Evolutionary conservation across 352 stramenopile species (phyloP).

Genomic region (Thalassiosira hispida): DNA sequence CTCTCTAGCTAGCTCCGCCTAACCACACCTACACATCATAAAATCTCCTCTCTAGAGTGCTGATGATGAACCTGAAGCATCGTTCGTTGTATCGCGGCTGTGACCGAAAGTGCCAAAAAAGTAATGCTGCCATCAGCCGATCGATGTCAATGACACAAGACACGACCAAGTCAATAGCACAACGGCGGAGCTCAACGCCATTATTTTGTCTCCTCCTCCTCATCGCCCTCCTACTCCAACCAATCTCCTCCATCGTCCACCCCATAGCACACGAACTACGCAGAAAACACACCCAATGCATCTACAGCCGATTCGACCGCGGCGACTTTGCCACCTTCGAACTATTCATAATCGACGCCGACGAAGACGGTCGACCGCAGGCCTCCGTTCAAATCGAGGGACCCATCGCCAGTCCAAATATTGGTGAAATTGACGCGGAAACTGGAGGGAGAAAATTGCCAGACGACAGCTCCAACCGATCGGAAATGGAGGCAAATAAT

Average conservation of each 20-base stretch:
- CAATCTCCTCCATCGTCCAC: constrained; percentile 15
- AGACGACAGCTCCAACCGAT: neutral
- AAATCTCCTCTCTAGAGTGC: too few relatives aligned
- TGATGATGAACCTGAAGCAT: too few relatives aligned
- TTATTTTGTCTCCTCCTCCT: neutral
- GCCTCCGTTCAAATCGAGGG: constrained; percentile 35
- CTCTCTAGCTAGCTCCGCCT: too few relatives aligned
- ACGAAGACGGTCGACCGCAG: neutral
- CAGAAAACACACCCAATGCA: constrained; percentile 25
- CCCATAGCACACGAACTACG: constrained; percentile 15
- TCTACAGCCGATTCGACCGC: constrained; percentile 27
- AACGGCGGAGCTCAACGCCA: neutral
- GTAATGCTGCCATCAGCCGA: too few relatives aligned
- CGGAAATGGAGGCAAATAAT: too few relatives aligned
- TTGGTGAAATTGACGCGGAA: constrained; percentile 19
- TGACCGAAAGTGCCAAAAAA: too few relatives aligned
- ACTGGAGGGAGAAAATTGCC: constrained; percentile 1
- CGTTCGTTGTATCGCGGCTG: too few relatives aligned
- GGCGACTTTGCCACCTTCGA: constrained; percentile 36
- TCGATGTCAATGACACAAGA: too few relatives aligned
- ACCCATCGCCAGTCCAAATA: constrained; percentile 2
- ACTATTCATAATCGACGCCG: constrained; percentile 30
- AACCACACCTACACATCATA: too few relatives aligned
- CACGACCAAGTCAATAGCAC: too few relatives aligned
- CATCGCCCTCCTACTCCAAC: constrained; percentile 2